These are phyloP conservation scores for Pyrrhoderma lamaoense DNA, from an alignment of 1,284 basidiomycete species.

Conservation along the genomic window DNA sequence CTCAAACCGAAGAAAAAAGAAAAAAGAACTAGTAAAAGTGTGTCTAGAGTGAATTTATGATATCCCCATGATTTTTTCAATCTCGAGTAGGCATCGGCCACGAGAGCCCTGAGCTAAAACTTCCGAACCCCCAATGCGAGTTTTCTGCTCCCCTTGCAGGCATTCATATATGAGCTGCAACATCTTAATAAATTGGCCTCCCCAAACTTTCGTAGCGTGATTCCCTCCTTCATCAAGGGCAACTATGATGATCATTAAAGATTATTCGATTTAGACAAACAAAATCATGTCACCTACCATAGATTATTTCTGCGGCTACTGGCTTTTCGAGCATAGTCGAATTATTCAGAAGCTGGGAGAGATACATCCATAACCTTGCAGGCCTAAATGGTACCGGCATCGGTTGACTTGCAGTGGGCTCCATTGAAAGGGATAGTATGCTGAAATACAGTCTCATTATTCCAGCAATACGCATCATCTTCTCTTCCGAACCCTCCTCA, in stretches of 20 bases:
- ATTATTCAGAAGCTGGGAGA: constrained; percentile 51
- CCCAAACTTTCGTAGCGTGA: constrained; percentile 57
- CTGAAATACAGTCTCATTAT: constrained; percentile 87
- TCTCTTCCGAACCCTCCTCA: constrained; percentile 57
- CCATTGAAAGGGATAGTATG: constrained; percentile 46
- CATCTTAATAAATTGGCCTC: constrained; percentile 74
- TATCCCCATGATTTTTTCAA: constrained; percentile 49
- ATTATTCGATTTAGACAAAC: constrained; percentile 21
- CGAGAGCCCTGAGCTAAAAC: constrained; percentile 55
- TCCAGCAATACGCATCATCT: constrained; percentile 71
- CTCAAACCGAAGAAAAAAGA: too few relatives aligned
- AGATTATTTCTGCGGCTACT: constrained; percentile 56
- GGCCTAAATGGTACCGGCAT: constrained; percentile 41
- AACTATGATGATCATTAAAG: constrained; percentile 31
- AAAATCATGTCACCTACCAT: constrained; percentile 38
- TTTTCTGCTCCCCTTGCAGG: constrained; percentile 45
- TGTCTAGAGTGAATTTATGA: too few relatives aligned
- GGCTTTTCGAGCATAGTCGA: constrained; percentile 43
- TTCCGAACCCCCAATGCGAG: constrained; percentile 42
- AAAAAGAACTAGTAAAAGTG: too few relatives aligned
- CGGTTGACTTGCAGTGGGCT: constrained; percentile 26
- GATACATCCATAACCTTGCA: constrained; percentile 61
- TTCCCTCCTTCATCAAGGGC: constrained; percentile 69
- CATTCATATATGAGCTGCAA: constrained; percentile 60
- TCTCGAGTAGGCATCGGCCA: constrained; percentile 51